Evolutionary conservation across 2,329 filamentous ascomycete genomes (phyloP).

Genomic region (Orbilia oligospora): DNA sequence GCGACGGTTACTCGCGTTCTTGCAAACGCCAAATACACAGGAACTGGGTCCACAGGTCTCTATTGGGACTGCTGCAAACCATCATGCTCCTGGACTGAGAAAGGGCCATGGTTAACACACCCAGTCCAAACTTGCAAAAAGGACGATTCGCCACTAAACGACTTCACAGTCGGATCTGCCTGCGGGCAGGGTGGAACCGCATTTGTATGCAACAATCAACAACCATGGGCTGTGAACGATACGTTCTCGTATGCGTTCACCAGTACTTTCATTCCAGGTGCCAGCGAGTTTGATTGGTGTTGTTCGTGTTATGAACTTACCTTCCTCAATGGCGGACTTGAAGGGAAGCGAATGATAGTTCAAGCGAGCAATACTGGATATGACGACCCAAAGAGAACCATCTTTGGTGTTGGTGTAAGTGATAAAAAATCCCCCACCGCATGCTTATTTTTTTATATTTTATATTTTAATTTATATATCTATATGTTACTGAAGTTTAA

Average conservation of each 20-base stretch:
- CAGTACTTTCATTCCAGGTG: conserved; percentile 71
- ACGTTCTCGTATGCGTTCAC: conserved; percentile 72
- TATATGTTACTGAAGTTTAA: neutral
- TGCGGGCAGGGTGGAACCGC: conserved; percentile 74
- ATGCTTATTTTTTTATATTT: too few species aligned
- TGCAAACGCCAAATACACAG: conserved; percentile 38
- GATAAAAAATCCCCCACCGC: neutral
- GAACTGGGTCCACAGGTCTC: conserved; percentile 66
- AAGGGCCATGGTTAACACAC: conserved; percentile 60
- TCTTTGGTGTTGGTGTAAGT: conserved; percentile 70
- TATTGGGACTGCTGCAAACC: conserved; percentile 79
- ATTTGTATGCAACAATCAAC: conserved; percentile 75
- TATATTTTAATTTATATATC: too few species aligned
- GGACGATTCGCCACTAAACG: conserved; percentile 47
- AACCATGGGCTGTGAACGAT: conserved; percentile 75
- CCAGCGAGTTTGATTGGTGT: conserved; percentile 75
- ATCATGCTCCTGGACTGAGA: conserved; percentile 71
- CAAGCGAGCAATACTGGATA: conserved; percentile 76
- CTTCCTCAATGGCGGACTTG: conserved; percentile 70
- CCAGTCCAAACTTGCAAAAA: conserved; percentile 62
- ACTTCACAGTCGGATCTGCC: conserved; percentile 61
- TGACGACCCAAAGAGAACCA: conserved; percentile 72
- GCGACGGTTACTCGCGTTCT: conserved; percentile 39
- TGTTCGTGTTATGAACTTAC: conserved; percentile 76
- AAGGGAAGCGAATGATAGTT: conserved; percentile 76